A percentile compares a stretch with the other conserved stretches of the same genome.
phyloP scores from a whole-genome alignment of 2,329 filamentous ascomycete species.

The Arachnomyces sp. region DNA sequence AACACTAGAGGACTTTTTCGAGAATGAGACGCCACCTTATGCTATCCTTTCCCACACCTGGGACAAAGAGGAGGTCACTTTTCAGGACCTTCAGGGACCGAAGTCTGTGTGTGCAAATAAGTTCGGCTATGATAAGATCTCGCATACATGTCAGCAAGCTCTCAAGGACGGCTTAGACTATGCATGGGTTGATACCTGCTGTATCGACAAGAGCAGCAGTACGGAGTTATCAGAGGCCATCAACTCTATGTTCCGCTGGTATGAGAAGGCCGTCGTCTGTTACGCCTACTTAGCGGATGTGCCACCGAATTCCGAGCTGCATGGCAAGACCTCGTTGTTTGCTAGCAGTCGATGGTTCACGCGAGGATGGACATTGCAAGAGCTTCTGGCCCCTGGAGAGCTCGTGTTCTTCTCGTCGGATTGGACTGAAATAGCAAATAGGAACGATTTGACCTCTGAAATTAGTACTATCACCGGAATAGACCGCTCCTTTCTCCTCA shows the following conservation, averaged over 20 bases:
- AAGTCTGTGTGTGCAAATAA: neutral
- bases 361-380: conserved; percentile 7
- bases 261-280: conserved; percentile 25
- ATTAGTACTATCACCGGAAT: conserved; percentile 6
- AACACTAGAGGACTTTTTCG: neutral
- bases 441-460: conserved; percentile 1
- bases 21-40: conserved; percentile 11
- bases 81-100: conserved; percentile 11
- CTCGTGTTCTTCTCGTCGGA: conserved; percentile 6
- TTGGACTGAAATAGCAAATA: conserved; percentile 5
- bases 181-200: conserved; percentile 34
- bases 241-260: conserved; percentile 25
- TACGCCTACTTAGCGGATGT: conserved; percentile 28
- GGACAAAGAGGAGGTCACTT: conserved; percentile 16
- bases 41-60: conserved; percentile 21
- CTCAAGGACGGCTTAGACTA: conserved; percentile 20
- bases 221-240: conserved; percentile 29
- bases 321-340: neutral
- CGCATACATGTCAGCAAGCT: conserved; percentile 12
- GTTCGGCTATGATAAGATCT: conserved; percentile 3
- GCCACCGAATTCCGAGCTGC: neutral
- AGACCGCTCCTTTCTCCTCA: no score
- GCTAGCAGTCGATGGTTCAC: conserved; percentile 6
- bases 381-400: conserved; percentile 4
- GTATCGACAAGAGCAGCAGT: conserved; percentile 30